Evolutionary conservation across 1,139 yeast genomes (phyloP).

Genomic region (Hyphopichia buzzinii): DNA sequence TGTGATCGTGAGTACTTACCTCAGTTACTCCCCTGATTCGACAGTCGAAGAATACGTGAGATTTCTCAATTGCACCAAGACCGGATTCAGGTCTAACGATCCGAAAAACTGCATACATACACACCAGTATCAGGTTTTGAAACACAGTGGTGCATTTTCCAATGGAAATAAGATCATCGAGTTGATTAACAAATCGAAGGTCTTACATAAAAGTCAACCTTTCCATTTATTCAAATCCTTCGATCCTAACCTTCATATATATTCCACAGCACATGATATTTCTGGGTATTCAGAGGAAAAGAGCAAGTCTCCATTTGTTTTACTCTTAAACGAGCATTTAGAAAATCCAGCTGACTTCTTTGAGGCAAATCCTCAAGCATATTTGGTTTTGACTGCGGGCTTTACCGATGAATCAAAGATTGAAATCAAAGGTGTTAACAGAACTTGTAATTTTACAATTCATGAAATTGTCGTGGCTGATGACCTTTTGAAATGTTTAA

Average conservation of each 20-base stretch:
- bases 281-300: conserved; percentile 58
- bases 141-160: conserved; percentile 7
- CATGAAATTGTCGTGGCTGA: conserved; percentile 22
- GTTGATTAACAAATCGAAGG: conserved; percentile 70
- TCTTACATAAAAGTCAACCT: conserved; percentile 76
- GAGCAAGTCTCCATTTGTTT: conserved; percentile 57
- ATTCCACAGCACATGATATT: conserved; percentile 78
- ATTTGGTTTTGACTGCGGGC: conserved; percentile 27
- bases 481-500: conserved; percentile 21
- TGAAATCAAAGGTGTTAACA: conserved; percentile 27
- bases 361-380: conserved; percentile 21
- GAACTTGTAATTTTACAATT: conserved; percentile 20
- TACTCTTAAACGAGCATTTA: conserved; percentile 55
- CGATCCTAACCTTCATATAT: conserved; percentile 47
- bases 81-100: conserved; percentile 23
- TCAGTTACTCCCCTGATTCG: conserved; percentile 19
- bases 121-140: conserved; percentile 25
- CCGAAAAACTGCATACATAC: conserved; percentile 8
- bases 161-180: conserved; percentile 50
- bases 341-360: conserved; percentile 24
- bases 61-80: conserved; percentile 23
- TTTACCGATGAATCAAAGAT: conserved; percentile 27
- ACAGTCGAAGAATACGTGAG: conserved; percentile 20
- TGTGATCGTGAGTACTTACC: conserved; percentile 46
- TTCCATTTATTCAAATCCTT: conserved; percentile 71